phyloP scores from a whole-genome alignment of 108 stramenopile genomes.

The Discostella stelligeroides region DNA sequence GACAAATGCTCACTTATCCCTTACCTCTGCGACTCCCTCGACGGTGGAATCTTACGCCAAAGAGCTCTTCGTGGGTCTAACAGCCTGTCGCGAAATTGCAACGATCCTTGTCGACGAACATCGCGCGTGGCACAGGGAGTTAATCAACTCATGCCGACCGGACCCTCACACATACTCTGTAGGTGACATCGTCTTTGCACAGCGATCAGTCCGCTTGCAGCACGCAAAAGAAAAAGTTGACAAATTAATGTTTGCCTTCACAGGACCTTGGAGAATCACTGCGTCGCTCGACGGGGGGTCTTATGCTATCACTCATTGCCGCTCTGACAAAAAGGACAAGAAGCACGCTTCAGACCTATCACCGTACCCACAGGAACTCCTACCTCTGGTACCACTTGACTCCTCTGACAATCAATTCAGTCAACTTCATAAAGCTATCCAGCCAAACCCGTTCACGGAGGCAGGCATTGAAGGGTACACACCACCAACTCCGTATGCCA shows the following conservation, averaged over 20 bases:
- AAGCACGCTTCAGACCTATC: slow-evolving; percentile 14
- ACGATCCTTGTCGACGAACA: too few relatives aligned
- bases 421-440: neutral
- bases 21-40: neutral
- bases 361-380: slow-evolving; percentile 20
- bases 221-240: neutral
- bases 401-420: slow-evolving; percentile 1
- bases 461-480: too few relatives aligned
- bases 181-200: too few relatives aligned
- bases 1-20: neutral
- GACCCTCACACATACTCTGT: too few relatives aligned
- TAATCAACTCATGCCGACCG: slow-evolving; percentile 3
- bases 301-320: neutral
- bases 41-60: slow-evolving; percentile 9
- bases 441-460: too few relatives aligned
- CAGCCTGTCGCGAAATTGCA: slow-evolving; percentile 2
- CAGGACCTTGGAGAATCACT: slow-evolving; percentile 17
- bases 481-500: too few relatives aligned
- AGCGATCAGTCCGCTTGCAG: neutral
- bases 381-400: too few relatives aligned
- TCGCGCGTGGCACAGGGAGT: slow-evolving; percentile 15
- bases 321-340: neutral
- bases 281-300: neutral
- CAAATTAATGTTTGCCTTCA: slow-evolving; percentile 2
- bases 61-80: neutral